Conservation (phyloP, 345 rosid species). For the Brassica napus region Da-Ae NC_063444.1:29233501-29234000, state of each 20-base stretch:
- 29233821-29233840: slow-evolving; percentile 13
- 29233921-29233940: slow-evolving; percentile 29
- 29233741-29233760: background rate
- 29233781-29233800: slow-evolving; percentile 76
- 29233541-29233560: slow-evolving; percentile 68
- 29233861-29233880: background rate
- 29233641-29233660: too few relatives aligned
- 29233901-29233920: slow-evolving; percentile 22
- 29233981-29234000: slow-evolving; percentile 64
- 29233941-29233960: slow-evolving; percentile 49
- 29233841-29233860: slow-evolving; percentile 9
- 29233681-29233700: background rate
- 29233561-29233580: slow-evolving; percentile 79
- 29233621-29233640: too few relatives aligned
- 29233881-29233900: slow-evolving; percentile 1
- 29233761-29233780: slow-evolving; percentile 50
- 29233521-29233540: slow-evolving; percentile 65
- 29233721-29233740: background rate
- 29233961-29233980: slow-evolving; percentile 66
- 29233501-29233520: slow-evolving; percentile 73
- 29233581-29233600: slow-evolving; percentile 1
- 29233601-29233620: background rate
- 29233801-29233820: slow-evolving; percentile 57
- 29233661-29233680: too few relatives aligned
- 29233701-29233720: background rate